phyloP scores from a whole-genome alignment of 2,329 filamentous ascomycete genomes.

The Chalaropsis thielavioides region DNA sequence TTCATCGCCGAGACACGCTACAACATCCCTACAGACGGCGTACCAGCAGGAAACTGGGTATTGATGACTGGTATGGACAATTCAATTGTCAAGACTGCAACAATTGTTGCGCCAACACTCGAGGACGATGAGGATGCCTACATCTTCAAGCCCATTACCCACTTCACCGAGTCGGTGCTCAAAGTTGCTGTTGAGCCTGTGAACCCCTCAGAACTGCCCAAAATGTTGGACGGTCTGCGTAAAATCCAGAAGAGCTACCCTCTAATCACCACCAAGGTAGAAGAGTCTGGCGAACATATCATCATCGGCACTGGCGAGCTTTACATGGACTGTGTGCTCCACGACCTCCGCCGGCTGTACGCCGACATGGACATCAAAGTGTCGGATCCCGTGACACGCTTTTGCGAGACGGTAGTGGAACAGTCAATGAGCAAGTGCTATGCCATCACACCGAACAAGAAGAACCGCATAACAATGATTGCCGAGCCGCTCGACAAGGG shows the following conservation, averaged over 20 bases:
- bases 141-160: slow-evolving; percentile 82
- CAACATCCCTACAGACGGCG: slow-evolving; percentile 77
- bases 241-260: slow-evolving; percentile 98
- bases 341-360: slow-evolving; percentile 84
- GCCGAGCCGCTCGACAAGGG: slow-evolving; percentile 91
- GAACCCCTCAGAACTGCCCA: slow-evolving; percentile 92
- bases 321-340: slow-evolving; percentile 99
- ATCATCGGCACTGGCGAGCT: slow-evolving; percentile 89
- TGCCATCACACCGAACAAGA: slow-evolving; percentile 94
- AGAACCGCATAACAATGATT: slow-evolving; percentile 98
- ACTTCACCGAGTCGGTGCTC: slow-evolving; percentile 95
- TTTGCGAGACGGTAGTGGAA: slow-evolving; percentile 95
- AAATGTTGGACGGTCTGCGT: slow-evolving; percentile 93
- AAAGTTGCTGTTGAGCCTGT: slow-evolving; percentile 97
- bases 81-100: slow-evolving; percentile 95
- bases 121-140: slow-evolving; percentile 84
- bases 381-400: slow-evolving; percentile 90
- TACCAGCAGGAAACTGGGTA: slow-evolving; percentile 88
- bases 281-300: slow-evolving; percentile 94
- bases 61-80: slow-evolving; percentile 90
- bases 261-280: slow-evolving; percentile 88
- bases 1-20: slow-evolving; percentile 89
- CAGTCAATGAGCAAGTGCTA: slow-evolving; percentile 97
- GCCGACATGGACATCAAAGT: slow-evolving; percentile 99
- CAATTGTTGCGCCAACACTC: slow-evolving; percentile 64